These are phyloP conservation scores for Bremia lactucae DNA, from an alignment of 352 stramenopile species.

Conservation along the genomic window DNA sequence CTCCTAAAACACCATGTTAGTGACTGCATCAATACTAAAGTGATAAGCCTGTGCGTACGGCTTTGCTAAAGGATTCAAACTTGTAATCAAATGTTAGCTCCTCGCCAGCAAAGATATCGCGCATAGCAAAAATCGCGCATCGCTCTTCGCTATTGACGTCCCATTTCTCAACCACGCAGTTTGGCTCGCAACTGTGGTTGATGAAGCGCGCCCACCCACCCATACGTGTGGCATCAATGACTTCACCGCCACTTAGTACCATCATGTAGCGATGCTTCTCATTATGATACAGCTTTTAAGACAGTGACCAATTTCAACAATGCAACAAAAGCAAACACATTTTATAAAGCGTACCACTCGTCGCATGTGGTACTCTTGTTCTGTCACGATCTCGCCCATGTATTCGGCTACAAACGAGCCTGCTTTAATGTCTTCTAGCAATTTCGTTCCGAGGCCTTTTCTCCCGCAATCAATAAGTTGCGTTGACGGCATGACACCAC, in stretches of 20 bases:
- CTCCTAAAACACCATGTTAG: slow-evolving; percentile 29
- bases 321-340: neutral
- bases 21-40: neutral
- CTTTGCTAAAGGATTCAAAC: slow-evolving; percentile 26
- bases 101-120: slow-evolving; percentile 46
- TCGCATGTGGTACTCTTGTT: slow-evolving; percentile 73
- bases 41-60: slow-evolving; percentile 1
- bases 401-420: slow-evolving; percentile 75
- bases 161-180: slow-evolving; percentile 92
- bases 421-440: slow-evolving; percentile 33
- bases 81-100: slow-evolving; percentile 96
- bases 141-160: slow-evolving; percentile 87
- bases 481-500: slow-evolving; percentile 35
- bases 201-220: slow-evolving; percentile 91
- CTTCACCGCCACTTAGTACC: slow-evolving; percentile 70
- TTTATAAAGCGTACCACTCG: slow-evolving; percentile 36
- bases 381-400: slow-evolving; percentile 66
- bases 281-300: slow-evolving; percentile 40
- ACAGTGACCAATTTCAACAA: neutral
- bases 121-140: slow-evolving; percentile 92
- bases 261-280: slow-evolving; percentile 83
- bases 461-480: slow-evolving; percentile 44
- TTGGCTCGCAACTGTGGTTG: slow-evolving; percentile 92
- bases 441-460: slow-evolving; percentile 44
- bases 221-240: slow-evolving; percentile 85